Evolutionary conservation across 1,284 basidiomycete genomes (phyloP).

Genomic region (Xerocomus nothofagi): DNA sequence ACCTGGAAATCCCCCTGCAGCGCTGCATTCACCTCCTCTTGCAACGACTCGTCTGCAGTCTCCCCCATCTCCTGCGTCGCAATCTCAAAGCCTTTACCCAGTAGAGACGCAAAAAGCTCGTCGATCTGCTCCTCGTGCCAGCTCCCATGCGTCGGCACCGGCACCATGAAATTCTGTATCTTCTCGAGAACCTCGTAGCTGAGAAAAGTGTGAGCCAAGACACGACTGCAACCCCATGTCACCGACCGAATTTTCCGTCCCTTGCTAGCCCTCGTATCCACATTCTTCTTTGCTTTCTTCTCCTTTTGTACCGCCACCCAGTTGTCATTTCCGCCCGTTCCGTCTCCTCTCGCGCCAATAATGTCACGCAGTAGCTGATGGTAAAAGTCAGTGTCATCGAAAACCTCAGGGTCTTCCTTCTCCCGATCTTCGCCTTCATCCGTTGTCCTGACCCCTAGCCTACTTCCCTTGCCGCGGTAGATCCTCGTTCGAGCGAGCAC

Average conservation of each 20-base stretch:
- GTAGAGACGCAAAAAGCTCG: slow-evolving; percentile 83
- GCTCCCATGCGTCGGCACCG: slow-evolving; percentile 60
- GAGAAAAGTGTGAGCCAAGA: slow-evolving; percentile 16
- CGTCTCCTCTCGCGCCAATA: slow-evolving; percentile 66
- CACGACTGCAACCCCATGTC: neutral
- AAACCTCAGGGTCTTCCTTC: slow-evolving; percentile 54
- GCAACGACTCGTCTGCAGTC: slow-evolving; percentile 24
- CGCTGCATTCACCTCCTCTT: slow-evolving; percentile 33
- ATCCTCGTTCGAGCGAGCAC: slow-evolving; percentile 59
- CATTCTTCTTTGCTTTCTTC: slow-evolving; percentile 73
- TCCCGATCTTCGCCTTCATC: slow-evolving; percentile 30
- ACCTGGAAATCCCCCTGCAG: slow-evolving; percentile 51
- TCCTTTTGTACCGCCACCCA: slow-evolving; percentile 69
- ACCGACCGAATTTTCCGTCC: slow-evolving; percentile 79
- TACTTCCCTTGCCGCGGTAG: slow-evolving; percentile 46
- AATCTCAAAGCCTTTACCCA: slow-evolving; percentile 67
- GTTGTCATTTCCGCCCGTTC: slow-evolving; percentile 46
- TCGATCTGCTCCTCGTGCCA: slow-evolving; percentile 96
- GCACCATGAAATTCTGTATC: slow-evolving; percentile 92
- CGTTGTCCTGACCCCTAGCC: slow-evolving; percentile 39
- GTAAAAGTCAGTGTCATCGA: slow-evolving; percentile 92
- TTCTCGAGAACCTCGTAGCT: slow-evolving; percentile 94
- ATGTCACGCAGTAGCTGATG: slow-evolving; percentile 86
- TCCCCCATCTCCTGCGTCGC: slow-evolving; percentile 26
- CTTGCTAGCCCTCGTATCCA: slow-evolving; percentile 94